phyloP scores from a whole-genome alignment of 2,329 filamentous ascomycete species.

The Madurella fahalii region DNA sequence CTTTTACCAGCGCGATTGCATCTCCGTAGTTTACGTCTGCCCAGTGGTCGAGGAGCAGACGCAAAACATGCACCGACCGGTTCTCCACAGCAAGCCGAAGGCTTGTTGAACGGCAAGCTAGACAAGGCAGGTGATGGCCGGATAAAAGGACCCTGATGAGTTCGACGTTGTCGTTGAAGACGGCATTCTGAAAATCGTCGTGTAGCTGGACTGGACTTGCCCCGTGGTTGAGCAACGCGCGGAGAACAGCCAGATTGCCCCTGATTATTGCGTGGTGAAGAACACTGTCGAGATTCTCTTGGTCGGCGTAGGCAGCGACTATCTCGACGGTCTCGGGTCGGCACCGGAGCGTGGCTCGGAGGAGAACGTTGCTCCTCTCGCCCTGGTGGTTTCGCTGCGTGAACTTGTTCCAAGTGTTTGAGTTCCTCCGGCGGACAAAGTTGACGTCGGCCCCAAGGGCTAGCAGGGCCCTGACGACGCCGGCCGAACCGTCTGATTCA shows the following conservation, averaged over 20 bases:
- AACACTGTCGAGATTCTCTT: constrained; percentile 27
- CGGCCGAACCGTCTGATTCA: constrained; percentile 24
- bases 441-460: constrained; percentile 28
- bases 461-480: constrained; percentile 26
- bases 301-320: constrained; percentile 27
- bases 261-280: constrained; percentile 26
- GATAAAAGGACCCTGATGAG: constrained; percentile 23
- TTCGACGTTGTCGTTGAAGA: constrained; percentile 21
- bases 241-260: constrained; percentile 23
- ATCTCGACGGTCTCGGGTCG: constrained; percentile 24
- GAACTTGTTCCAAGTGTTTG: constrained; percentile 24
- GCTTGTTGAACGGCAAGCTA: constrained; percentile 25
- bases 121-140: constrained; percentile 25
- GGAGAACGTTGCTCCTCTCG: constrained; percentile 27
- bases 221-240: constrained; percentile 25
- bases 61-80: constrained; percentile 20
- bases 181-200: constrained; percentile 26
- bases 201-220: constrained; percentile 26
- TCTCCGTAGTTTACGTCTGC: constrained; percentile 26
- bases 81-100: constrained; percentile 27
- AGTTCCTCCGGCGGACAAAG: constrained; percentile 21
- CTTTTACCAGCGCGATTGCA: constrained; percentile 22
- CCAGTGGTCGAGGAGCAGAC: constrained; percentile 24
- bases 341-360: constrained; percentile 23
- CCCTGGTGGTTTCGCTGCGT: constrained; percentile 18